Evolutionary conservation across 208 protist species (phyloP).

Genomic region (Borovskyia barvae): DNA sequence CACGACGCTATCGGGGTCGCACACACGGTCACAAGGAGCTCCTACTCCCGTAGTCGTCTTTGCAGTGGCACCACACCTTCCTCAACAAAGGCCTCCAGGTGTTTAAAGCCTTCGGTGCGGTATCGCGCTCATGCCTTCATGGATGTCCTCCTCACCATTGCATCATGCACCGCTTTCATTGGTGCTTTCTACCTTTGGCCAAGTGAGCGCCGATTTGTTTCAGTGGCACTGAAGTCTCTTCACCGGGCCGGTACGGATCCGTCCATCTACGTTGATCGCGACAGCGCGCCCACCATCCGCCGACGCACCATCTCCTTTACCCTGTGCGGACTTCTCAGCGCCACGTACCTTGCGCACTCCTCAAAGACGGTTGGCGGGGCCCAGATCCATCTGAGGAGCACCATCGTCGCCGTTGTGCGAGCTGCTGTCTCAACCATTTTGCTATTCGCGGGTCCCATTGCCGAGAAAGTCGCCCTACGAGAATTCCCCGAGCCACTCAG

Average conservation of each 20-base stretch:
- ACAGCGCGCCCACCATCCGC: slow-evolving; percentile 32
- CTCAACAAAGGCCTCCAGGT: too few relatives aligned
- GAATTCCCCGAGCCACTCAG: slow-evolving; percentile 5
- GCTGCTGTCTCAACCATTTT: slow-evolving; percentile 27
- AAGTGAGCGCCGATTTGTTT: slow-evolving; percentile 38
- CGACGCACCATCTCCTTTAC: slow-evolving; percentile 30
- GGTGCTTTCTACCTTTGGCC: slow-evolving; percentile 64
- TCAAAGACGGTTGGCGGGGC: too few relatives aligned
- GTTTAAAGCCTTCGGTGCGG: too few relatives aligned
- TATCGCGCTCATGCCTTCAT: slow-evolving; percentile 12
- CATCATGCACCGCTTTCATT: slow-evolving; percentile 44
- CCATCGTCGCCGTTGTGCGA: slow-evolving; percentile 2
- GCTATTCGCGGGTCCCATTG: slow-evolving; percentile 45
- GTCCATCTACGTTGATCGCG: slow-evolving; percentile 37
- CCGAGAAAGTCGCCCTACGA: slow-evolving; percentile 8
- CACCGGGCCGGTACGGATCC: slow-evolving; percentile 24
- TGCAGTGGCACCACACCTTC: too few relatives aligned
- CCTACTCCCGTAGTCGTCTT: too few relatives aligned
- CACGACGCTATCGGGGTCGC: too few relatives aligned
- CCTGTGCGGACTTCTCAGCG: slow-evolving; percentile 10
- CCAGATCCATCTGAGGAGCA: too few relatives aligned
- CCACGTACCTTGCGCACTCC: slow-evolving; percentile 9
- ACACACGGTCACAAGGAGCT: too few relatives aligned
- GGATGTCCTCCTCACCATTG: slow-evolving; percentile 35
- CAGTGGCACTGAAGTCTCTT: slow-evolving; percentile 25